Conservation (phyloP, 768 basidiomycete genomes). For the Auricularia cornea region DNA sequence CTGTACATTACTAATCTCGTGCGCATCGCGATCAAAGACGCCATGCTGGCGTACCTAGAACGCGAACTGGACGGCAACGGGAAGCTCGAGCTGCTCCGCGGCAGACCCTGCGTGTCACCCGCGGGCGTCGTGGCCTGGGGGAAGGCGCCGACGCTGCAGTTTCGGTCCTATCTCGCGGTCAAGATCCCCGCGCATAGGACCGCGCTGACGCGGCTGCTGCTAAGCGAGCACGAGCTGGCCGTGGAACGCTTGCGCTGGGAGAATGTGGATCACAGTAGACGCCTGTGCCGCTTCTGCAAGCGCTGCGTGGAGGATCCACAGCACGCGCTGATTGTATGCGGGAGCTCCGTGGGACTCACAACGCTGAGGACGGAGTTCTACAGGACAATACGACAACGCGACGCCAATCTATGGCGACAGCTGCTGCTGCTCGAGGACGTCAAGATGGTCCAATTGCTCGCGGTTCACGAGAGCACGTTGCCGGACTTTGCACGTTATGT, state of each 20-base stretch:
- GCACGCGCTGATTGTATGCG: not conserved
- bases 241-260: not conserved
- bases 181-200: not conserved
- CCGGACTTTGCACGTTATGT: too few species aligned
- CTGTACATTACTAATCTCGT: too few species aligned
- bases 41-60: not conserved
- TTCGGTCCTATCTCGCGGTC: not conserved
- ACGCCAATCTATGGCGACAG: too few species aligned
- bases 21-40: not conserved
- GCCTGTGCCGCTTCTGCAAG: not conserved
- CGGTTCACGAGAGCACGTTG: too few species aligned
- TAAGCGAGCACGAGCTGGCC: not conserved
- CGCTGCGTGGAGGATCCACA: not conserved
- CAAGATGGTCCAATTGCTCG: too few species aligned
- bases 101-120: not conserved
- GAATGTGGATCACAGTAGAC: not conserved
- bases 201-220: not conserved
- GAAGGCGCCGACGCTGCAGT: not conserved
- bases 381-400: not conserved
- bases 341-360: not conserved
- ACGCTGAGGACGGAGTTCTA: not conserved
- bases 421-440: too few species aligned
- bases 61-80: not conserved
- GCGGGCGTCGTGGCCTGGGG: not conserved
- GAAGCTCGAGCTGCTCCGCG: not conserved